A percentile compares a stretch with the other conserved stretches of the same genome.
These are phyloP conservation scores for Xylariales sp. DNA, from an alignment of 2,329 filamentous ascomycete species.

Conservation along the genomic window DNA sequence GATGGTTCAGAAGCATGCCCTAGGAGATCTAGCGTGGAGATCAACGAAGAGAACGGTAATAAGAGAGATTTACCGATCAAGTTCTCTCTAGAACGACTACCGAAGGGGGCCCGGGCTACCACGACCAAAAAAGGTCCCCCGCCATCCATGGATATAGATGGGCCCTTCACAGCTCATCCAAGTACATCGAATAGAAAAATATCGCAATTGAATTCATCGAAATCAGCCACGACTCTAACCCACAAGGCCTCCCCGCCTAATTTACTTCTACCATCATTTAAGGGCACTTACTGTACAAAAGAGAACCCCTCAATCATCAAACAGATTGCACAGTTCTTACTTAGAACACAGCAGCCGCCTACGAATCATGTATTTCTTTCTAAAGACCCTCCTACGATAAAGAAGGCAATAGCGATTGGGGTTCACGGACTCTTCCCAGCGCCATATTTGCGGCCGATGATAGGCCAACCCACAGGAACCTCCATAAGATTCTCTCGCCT, in stretches of 20 bases:
- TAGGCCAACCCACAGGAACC: conserved; percentile 95
- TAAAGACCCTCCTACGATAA: conserved; percentile 77
- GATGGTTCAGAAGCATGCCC: conserved; percentile 68
- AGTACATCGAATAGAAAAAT: conserved; percentile 51
- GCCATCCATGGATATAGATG: conserved; percentile 61
- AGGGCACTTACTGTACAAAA: conserved; percentile 73
- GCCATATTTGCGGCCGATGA: conserved; percentile 84
- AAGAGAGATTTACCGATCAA: conserved; percentile 52
- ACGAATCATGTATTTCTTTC: conserved; percentile 78
- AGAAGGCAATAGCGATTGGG: conserved; percentile 90
- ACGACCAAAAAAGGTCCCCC: conserved; percentile 61
- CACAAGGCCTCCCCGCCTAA: conserved; percentile 64
- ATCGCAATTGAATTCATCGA: conserved; percentile 46
- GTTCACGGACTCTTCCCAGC: conserved; percentile 95
- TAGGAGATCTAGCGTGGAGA: conserved; percentile 58
- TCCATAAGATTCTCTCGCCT: conserved; percentile 93
- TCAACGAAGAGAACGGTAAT: conserved; percentile 50
- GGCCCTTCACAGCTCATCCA: conserved; percentile 51
- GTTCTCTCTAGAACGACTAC: conserved; percentile 45
- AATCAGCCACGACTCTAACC: conserved; percentile 48
- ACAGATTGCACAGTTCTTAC: conserved; percentile 69
- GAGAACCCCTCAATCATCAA: conserved; percentile 77
- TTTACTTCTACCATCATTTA: conserved; percentile 76
- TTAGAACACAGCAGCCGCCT: conserved; percentile 66
- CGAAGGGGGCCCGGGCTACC: conserved; percentile 49